These are phyloP conservation scores for Metschnikowia orientalis DNA, from an alignment of 805 yeast species.

Conservation along the genomic window DNA sequence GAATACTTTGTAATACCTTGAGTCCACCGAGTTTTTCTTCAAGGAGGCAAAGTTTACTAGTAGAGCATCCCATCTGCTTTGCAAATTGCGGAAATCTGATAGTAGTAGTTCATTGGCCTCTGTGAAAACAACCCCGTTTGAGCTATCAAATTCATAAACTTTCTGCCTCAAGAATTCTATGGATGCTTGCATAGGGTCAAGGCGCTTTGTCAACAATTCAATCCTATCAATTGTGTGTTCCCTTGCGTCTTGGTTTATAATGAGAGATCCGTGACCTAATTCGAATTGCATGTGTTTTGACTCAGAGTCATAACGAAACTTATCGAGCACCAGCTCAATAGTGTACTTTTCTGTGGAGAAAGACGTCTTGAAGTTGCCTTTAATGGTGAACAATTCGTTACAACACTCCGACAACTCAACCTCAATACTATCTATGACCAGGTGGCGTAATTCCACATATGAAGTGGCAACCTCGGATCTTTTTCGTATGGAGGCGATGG, in stretches of 20 bases:
- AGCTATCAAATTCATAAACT: conserved; percentile 6
- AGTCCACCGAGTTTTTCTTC: conserved; percentile 9
- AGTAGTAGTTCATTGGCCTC: not conserved
- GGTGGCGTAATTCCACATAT: conserved; percentile 9
- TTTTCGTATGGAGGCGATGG: conserved; percentile 2
- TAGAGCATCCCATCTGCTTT: conserved; percentile 8
- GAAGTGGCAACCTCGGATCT: conserved; percentile 8
- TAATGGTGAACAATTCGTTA: conserved; percentile 1
- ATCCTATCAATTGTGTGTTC: not conserved
- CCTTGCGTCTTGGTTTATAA: not conserved
- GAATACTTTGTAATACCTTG: conserved; percentile 9
- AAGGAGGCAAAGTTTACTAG: conserved; percentile 5
- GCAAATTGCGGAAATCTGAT: conserved; percentile 3
- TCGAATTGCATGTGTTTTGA: not conserved
- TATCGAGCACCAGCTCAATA: conserved; percentile 6
- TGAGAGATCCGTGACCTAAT: not conserved
- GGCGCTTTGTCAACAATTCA: conserved; percentile 1
- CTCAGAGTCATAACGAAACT: conserved; percentile 4
- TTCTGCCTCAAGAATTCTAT: conserved; percentile 10
- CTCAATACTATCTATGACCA: conserved; percentile 6
- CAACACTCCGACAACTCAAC: conserved; percentile 7
- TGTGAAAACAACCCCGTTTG: conserved; percentile 3
- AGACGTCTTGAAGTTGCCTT: conserved; percentile 2
- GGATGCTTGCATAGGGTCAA: conserved; percentile 11
- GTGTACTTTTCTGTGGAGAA: conserved; percentile 3